Evolutionary conservation across 2,329 filamentous ascomycete genomes (phyloP).

Genomic region (Apiospora hydei): DNA sequence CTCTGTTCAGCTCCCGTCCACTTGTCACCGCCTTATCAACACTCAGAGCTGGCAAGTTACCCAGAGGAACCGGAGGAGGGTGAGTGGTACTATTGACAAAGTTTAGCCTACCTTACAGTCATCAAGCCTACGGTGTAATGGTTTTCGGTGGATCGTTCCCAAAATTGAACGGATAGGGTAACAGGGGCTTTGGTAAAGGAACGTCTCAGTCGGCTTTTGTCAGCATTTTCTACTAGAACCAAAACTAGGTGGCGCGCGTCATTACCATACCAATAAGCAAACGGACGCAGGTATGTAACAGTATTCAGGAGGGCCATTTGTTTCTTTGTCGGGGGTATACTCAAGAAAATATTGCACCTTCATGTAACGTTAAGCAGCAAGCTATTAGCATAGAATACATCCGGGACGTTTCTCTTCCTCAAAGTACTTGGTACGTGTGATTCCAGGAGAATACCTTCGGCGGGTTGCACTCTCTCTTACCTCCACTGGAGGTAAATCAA

Average conservation of each 20-base stretch:
- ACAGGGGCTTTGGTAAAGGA: too few relatives aligned
- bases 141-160: not conserved
- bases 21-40: slow-evolving; percentile 8
- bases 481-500: not conserved
- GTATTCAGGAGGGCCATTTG: not conserved
- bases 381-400: not conserved
- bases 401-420: not conserved
- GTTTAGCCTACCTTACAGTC: not conserved
- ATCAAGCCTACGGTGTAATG: not conserved
- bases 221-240: not conserved
- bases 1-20: not conserved
- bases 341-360: not conserved
- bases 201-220: not conserved
- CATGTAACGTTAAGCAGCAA: not conserved
- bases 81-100: not conserved
- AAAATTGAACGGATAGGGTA: too few relatives aligned
- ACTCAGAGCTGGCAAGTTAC: not conserved
- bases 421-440: not conserved
- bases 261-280: not conserved
- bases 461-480: too few relatives aligned
- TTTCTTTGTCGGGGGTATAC: not conserved
- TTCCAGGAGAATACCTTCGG: not conserved
- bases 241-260: not conserved
- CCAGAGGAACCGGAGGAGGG: not conserved
- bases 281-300: not conserved